Base-by-base conservation (phyloP, 768 basidiomycete genomes). In the Xerocomellus chrysenteron region DNA sequence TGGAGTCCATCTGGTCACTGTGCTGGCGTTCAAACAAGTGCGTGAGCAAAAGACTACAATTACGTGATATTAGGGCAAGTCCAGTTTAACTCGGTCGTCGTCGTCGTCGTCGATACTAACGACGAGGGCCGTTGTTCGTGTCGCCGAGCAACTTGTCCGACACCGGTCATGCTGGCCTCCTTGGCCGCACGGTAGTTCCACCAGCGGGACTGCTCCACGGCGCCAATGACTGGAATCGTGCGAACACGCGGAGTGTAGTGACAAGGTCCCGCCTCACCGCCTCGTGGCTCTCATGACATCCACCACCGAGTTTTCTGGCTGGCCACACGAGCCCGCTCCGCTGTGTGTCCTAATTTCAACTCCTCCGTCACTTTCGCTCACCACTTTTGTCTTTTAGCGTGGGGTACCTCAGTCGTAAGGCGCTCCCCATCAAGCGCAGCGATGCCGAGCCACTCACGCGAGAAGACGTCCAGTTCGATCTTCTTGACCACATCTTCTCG, bases 391-490 rank as follows among this genome's bases (percentile, higher is more conserved):
- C 47, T 49, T 49, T 57, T 51, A 82, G 81, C 61, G 79, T 80
- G 58, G 82, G 82, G 41, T 83, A 85, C 68, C 79, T 85, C 64
- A 85, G 80, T 68, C 80, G 82, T 63, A 70, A 72, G 62, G 85
- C 86, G 36, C 76, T 90, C 55, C 87, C 89, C 50, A 91, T 91
- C 73, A 91, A 91, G 74, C 84, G 87, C 63, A 82, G 81, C 65
- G 90, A 93, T 68, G 91, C 88, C 13, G 90, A 92, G 65, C 87
- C 90, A 51, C 78, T 94, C 60, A 87, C 87, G 24, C 84, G 92
- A 43, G 83, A 86, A 69, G 92, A 94, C 72, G 83, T 94, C 50
- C 91, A 94, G 75, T 92, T 83, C 73, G 90, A 94, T 76, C 81
- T 94, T 47, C 84, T 96, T 54, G 69, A 86, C 64, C 79, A 83